A percentile compares a stretch with the other conserved stretches of the same genome.
phyloP scores from a whole-genome alignment of 192 early-diverging fungal genomes.

The Borealophlyctis nickersoniae region DNA sequence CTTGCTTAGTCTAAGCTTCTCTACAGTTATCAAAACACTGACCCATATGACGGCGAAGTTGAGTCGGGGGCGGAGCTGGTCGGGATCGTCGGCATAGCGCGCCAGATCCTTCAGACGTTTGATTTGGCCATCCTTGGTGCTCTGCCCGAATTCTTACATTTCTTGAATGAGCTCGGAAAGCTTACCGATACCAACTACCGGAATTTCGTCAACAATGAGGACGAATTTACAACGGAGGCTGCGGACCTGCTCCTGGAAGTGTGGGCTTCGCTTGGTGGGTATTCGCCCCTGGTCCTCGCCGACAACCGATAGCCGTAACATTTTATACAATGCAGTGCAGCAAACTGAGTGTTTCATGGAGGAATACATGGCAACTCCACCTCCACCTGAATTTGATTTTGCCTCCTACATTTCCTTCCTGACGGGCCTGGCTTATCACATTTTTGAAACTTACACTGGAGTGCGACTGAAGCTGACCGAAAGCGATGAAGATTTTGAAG shows the following conservation, averaged over 20 bases:
- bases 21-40: conserved; percentile 28
- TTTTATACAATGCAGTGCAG: conserved; percentile 3
- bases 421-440: conserved; percentile 43
- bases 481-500: conserved; percentile 46
- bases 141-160: conserved; percentile 51
- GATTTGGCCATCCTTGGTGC: conserved; percentile 45
- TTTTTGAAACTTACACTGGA: conserved; percentile 63
- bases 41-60: conserved; percentile 18
- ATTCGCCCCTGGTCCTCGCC: background rate
- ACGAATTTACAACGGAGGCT: conserved; percentile 46
- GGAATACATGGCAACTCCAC: conserved; percentile 27
- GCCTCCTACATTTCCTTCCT: conserved; percentile 43
- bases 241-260: conserved; percentile 60
- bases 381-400: conserved; percentile 29
- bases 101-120: conserved; percentile 53
- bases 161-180: conserved; percentile 55
- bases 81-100: conserved; percentile 52
- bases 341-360: conserved; percentile 27
- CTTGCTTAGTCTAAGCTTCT: conserved; percentile 4
- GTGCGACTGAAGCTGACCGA: conserved; percentile 59
- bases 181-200: conserved; percentile 50
- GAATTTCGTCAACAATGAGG: background rate
- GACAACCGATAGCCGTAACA: background rate
- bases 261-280: conserved; percentile 59
- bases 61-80: conserved; percentile 46